These are phyloP conservation scores for Cornus kousa DNA, from an alignment of 148 eudicot species.

Conservation along the genomic window DNA sequence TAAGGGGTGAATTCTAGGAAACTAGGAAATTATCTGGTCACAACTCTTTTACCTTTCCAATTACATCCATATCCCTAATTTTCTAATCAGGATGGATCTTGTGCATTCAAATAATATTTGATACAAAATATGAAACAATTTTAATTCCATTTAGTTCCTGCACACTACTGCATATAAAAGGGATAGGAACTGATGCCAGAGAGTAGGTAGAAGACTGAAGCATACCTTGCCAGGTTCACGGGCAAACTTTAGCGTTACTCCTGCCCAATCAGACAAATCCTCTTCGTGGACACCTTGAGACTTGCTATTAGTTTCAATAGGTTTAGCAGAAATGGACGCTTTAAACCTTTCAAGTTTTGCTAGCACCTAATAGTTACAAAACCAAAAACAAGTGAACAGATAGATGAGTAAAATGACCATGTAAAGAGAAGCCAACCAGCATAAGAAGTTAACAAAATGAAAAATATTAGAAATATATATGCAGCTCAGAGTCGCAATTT, in stretches of 20 bases:
- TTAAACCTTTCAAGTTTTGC: conserved; percentile 75
- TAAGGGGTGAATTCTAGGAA: background rate
- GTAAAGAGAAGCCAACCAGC: background rate
- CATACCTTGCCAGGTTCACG: conserved; percentile 68
- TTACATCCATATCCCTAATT: background rate
- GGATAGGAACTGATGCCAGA: background rate
- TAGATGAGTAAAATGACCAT: background rate
- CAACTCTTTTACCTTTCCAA: background rate
- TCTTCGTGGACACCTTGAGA: conserved; percentile 38
- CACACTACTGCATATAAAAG: background rate
- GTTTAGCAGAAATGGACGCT: conserved; percentile 36
- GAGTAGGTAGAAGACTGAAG: background rate
- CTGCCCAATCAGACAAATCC: conserved; percentile 66
- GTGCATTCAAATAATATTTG: no score
- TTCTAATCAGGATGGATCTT: no score
- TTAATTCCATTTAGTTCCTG: conserved; percentile 5
- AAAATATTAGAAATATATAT: background rate
- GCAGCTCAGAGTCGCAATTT: background rate
- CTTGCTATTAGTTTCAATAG: conserved; percentile 34
- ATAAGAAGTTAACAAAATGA: background rate
- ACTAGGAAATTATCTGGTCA: background rate
- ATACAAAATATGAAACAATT: no score
- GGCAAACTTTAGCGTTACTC: conserved; percentile 53
- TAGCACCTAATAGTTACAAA: conserved; percentile 46
- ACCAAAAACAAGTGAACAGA: background rate